Conservation (phyloP, 140 eudicot species). For the Anethum foeniculum region DNA sequence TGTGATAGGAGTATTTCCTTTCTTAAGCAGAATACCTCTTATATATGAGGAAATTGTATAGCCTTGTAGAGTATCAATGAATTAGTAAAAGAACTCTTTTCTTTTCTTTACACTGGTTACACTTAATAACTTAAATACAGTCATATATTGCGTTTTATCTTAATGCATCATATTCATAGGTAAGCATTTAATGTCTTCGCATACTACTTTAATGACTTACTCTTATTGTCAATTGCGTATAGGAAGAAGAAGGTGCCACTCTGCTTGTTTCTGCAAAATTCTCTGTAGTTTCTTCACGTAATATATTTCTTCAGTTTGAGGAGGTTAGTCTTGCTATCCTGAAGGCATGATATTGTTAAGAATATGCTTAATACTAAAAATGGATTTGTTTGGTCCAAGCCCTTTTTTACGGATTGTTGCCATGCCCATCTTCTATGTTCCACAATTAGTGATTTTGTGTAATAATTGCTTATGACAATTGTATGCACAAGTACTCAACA, state of each 20-base stretch:
- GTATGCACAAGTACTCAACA: background rate
- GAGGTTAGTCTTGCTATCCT: constrained; percentile 42
- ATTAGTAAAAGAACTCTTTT: no score
- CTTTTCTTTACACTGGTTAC: no score
- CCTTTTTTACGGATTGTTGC: background rate
- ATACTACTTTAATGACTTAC: background rate
- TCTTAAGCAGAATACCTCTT: no score
- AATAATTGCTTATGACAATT: background rate
- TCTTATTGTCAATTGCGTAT: constrained; percentile 5
- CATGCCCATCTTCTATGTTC: background rate
- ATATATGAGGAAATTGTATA: no score
- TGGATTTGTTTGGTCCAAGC: background rate
- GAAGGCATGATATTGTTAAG: background rate
- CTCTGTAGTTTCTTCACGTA: constrained; percentile 65
- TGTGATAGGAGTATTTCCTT: no score
- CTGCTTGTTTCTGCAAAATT: constrained; percentile 89
- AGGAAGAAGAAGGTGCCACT: constrained; percentile 97
- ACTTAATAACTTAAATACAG: background rate
- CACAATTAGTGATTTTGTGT: background rate
- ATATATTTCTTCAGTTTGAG: constrained; percentile 73
- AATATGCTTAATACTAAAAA: background rate
- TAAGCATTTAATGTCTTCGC: background rate
- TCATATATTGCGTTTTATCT: background rate
- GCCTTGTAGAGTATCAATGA: no score
- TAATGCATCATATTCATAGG: background rate